Percentiles rank a stretch among this genome's conserved stretches.
These are phyloP conservation scores for Colletotrichum gloeosporioides DNA, from an alignment of 2,329 filamentous ascomycete species.

Conservation along the genomic window DNA sequence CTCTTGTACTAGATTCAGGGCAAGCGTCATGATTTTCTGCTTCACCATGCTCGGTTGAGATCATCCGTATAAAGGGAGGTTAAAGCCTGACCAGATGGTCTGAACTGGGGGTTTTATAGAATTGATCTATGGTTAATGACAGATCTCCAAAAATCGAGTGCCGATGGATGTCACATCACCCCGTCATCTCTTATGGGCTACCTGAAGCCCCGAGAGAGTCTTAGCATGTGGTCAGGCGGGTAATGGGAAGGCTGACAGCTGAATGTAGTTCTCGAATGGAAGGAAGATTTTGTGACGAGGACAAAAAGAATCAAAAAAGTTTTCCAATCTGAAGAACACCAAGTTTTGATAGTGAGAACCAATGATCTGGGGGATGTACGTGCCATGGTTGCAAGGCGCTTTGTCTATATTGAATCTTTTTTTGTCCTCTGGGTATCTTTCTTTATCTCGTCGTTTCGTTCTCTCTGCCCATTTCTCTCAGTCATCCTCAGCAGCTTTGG, in stretches of 20 bases:
- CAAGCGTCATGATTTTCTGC: neutral
- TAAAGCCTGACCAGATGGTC: neutral
- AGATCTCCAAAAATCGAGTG: neutral
- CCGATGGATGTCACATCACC: neutral
- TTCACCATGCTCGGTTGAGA: neutral
- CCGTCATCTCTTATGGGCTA: neutral
- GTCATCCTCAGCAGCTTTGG: slow-evolving; percentile 4
- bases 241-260: neutral
- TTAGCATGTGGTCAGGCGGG: neutral
- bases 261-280: neutral
- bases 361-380: neutral
- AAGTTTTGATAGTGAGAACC: neutral
- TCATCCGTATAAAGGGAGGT: neutral
- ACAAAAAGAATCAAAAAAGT: neutral
- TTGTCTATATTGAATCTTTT: neutral
- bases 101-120: neutral
- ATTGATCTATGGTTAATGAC: neutral
- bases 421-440: neutral
- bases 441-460: neutral
- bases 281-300: neutral
- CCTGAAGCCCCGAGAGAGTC: neutral
- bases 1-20: neutral
- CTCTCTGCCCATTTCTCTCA: neutral
- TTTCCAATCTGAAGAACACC: neutral
- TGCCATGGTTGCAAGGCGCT: neutral